Conservation (phyloP, 305 asterid genomes). For the Euphrasia arctica region DNA sequence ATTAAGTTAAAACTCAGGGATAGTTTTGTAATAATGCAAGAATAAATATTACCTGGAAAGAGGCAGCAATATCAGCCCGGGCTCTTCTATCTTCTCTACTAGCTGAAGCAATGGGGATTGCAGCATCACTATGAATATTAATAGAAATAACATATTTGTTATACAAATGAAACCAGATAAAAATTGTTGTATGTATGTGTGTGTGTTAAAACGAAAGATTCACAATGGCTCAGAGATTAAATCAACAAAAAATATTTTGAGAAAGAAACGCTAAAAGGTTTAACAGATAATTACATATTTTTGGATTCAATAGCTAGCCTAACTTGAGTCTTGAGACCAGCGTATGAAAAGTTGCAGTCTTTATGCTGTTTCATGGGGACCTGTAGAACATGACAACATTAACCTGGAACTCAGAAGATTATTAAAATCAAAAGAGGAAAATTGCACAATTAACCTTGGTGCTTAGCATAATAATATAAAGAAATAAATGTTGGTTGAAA, state of each 20-base stretch:
- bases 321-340: slow-evolving; percentile 99
- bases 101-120: slow-evolving; percentile 66
- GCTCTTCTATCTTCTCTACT: slow-evolving; percentile 60
- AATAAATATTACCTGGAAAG: slow-evolving; percentile 68
- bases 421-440: not conserved
- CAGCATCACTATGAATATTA: slow-evolving; percentile 61
- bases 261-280: slow-evolving; percentile 5
- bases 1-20: not conserved
- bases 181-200: not conserved
- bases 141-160: not conserved
- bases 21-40: not conserved
- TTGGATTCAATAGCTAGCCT: slow-evolving; percentile 87
- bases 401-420: slow-evolving; percentile 1
- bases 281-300: slow-evolving; percentile 51
- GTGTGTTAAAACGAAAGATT: not conserved
- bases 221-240: not conserved
- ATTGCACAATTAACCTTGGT: not conserved
- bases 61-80: slow-evolving; percentile 96
- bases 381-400: slow-evolving; percentile 40
- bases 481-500: not conserved
- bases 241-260: slow-evolving; percentile 10
- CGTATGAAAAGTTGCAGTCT: slow-evolving; percentile 95
- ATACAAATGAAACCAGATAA: slow-evolving; percentile 17
- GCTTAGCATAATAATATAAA: not conserved
- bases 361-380: slow-evolving; percentile 98